phyloP scores from a whole-genome alignment of 495 filamentous ascomycete genomes.

The Neurospora sublineolata region DNA sequence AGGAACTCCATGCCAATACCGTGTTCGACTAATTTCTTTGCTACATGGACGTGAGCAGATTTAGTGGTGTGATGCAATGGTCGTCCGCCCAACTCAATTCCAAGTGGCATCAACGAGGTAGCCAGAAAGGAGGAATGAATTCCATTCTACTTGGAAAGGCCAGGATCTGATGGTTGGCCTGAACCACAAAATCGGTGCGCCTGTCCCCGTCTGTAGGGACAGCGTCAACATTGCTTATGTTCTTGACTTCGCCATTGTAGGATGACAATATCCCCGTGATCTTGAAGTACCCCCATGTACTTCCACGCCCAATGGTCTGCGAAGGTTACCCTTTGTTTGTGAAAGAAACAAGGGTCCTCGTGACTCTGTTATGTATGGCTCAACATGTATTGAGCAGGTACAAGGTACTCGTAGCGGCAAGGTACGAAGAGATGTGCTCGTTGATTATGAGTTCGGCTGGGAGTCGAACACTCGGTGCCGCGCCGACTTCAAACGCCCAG shows the following conservation, averaged over 20 bases:
- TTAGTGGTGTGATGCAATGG: too few species aligned
- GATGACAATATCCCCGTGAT: neutral
- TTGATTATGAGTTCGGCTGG: neutral
- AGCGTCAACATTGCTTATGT: neutral
- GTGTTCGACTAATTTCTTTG: too few species aligned
- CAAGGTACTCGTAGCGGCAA: neutral
- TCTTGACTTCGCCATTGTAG: neutral
- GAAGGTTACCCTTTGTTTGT: neutral
- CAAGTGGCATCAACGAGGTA: too few species aligned
- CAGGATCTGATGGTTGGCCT: too few species aligned
- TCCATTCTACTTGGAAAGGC: too few species aligned
- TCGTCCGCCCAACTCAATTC: too few species aligned
- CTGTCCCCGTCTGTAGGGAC: neutral
- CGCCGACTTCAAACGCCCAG: neutral
- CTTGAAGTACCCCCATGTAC: neutral
- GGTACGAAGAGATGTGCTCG: neutral
- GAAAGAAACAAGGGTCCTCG: neutral
- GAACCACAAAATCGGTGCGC: too few species aligned
- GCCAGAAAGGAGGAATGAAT: too few species aligned
- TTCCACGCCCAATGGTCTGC: neutral
- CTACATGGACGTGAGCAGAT: too few species aligned
- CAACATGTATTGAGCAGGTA: neutral
- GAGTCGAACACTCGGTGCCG: neutral
- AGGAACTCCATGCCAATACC: too few species aligned
- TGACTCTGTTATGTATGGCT: neutral